Conservation (phyloP, 1,284 basidiomycete genomes). For the Golubevia pallescens region DNA sequence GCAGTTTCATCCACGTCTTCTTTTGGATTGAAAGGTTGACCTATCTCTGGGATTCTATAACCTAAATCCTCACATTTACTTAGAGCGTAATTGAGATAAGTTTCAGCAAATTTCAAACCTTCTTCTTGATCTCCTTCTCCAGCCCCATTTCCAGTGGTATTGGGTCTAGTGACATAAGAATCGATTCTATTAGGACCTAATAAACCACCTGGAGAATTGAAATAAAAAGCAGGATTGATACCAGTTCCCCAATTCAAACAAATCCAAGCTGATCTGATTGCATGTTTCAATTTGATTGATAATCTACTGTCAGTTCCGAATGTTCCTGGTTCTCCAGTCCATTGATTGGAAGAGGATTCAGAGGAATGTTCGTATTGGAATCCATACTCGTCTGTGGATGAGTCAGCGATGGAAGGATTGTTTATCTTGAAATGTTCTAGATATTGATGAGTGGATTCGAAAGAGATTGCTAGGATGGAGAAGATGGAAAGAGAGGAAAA, state of each 20-base stretch:
- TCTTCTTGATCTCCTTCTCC: slow-evolving; percentile 15
- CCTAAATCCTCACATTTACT: slow-evolving; percentile 29
- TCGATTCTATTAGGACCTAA: slow-evolving; percentile 20
- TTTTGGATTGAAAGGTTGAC: too few species aligned
- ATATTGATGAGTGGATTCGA: slow-evolving; percentile 56
- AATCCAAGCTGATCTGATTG: slow-evolving; percentile 55
- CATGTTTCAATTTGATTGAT: slow-evolving; percentile 46
- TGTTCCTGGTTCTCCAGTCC: slow-evolving; percentile 22
- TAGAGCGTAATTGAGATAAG: slow-evolving; percentile 35
- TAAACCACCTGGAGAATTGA: slow-evolving; percentile 19
- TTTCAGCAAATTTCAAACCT: slow-evolving; percentile 36
- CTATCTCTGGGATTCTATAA: slow-evolving; percentile 12
- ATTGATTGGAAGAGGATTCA: slow-evolving; percentile 7
- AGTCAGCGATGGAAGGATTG: slow-evolving; percentile 9
- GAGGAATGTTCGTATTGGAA: too few species aligned
- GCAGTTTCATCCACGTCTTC: slow-evolving; percentile 23
- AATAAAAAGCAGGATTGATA: slow-evolving; percentile 38
- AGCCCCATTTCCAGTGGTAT: slow-evolving; percentile 16
- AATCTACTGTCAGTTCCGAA: neutral
- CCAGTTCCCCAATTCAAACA: slow-evolving; percentile 52
- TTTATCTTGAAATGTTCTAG: slow-evolving; percentile 49
- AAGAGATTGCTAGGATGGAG: slow-evolving; percentile 25
- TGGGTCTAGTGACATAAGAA: slow-evolving; percentile 18
- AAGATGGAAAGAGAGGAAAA: slow-evolving; percentile 33
- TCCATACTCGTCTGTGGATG: slow-evolving; percentile 7